Percentiles rank a stretch among this genome's conserved stretches.
Evolutionary conservation across 768 basidiomycete genomes (phyloP).

Genomic region (Suillus sp.): DNA sequence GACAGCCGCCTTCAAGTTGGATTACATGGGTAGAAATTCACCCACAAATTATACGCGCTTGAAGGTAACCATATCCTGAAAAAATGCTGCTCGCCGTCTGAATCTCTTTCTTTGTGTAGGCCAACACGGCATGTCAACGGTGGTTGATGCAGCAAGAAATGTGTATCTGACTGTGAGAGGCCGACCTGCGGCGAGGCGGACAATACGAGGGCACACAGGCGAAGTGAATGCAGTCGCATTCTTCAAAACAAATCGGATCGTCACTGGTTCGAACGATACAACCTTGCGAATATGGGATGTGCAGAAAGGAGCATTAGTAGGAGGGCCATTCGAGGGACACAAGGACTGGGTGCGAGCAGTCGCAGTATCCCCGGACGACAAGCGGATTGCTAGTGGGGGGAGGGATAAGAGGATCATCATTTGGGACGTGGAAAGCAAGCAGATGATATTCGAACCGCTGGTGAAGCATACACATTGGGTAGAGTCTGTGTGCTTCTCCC

Average conservation of each 20-base stretch:
- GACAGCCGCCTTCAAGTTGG: background rate
- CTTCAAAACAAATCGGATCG: constrained; percentile 30
- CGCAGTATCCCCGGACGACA: constrained; percentile 7
- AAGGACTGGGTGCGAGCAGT: background rate
- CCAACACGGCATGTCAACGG: background rate
- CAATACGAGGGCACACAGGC: constrained; percentile 24
- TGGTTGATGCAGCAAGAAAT: background rate
- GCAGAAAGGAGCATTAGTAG: constrained; percentile 2
- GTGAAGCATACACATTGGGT: constrained; percentile 11
- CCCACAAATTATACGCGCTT: background rate
- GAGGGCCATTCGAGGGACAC: constrained; percentile 9
- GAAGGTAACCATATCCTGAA: background rate
- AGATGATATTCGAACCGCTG: constrained; percentile 10
- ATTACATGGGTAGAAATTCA: background rate
- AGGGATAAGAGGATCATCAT: constrained; percentile 34
- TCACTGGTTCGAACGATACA: constrained; percentile 30
- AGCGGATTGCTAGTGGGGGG: constrained; percentile 28
- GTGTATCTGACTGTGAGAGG: background rate
- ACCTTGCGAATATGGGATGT: constrained; percentile 19
- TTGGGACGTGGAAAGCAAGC: constrained; percentile 30
- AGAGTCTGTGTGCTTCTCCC: constrained; percentile 17
- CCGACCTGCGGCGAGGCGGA: too few species aligned
- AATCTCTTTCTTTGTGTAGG: background rate
- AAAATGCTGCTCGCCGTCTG: background rate
- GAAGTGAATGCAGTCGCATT: constrained; percentile 31